Evolutionary conservation across 163 green algal genomes (phyloP).

Genomic region (Scenedesmus sp.): DNA sequence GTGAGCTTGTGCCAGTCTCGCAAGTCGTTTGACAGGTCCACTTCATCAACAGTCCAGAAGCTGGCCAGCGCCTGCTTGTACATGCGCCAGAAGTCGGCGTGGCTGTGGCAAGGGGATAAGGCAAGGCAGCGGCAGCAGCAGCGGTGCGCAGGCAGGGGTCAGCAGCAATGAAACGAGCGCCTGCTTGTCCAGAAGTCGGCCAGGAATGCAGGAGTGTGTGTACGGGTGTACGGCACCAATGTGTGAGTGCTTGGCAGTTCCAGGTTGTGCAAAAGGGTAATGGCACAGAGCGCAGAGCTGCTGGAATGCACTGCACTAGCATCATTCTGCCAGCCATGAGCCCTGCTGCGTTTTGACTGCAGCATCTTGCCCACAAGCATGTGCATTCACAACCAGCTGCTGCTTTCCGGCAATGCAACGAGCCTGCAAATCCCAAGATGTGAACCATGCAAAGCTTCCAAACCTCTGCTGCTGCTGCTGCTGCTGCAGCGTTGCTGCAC

Average conservation of each 20-base stretch:
- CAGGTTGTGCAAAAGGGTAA: neutral
- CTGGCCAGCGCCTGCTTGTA: constrained; percentile 94
- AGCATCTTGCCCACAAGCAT: too few species aligned
- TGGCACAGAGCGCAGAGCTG: neutral
- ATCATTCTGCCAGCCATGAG: too few species aligned
- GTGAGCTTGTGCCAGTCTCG: constrained; percentile 80
- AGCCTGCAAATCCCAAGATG: neutral
- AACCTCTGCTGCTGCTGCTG: neutral
- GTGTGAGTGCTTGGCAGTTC: neutral
- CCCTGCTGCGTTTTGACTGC: too few species aligned
- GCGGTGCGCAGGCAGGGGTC: neutral
- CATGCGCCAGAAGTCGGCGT: constrained; percentile 85
- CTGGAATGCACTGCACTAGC: neutral
- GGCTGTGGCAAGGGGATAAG: constrained; percentile 52
- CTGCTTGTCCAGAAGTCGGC: too few species aligned
- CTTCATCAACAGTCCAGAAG: constrained; percentile 94
- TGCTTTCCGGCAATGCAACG: too few species aligned
- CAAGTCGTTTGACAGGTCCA: constrained; percentile 82
- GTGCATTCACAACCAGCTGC: too few species aligned
- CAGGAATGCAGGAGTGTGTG: neutral
- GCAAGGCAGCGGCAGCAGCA: neutral
- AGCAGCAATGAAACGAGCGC: too few species aligned
- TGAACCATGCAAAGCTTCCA: neutral
- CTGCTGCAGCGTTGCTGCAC: neutral
- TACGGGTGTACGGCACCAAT: neutral